phyloP scores from a whole-genome alignment of 768 basidiomycete species.

The Suillus hirtellus region DNA sequence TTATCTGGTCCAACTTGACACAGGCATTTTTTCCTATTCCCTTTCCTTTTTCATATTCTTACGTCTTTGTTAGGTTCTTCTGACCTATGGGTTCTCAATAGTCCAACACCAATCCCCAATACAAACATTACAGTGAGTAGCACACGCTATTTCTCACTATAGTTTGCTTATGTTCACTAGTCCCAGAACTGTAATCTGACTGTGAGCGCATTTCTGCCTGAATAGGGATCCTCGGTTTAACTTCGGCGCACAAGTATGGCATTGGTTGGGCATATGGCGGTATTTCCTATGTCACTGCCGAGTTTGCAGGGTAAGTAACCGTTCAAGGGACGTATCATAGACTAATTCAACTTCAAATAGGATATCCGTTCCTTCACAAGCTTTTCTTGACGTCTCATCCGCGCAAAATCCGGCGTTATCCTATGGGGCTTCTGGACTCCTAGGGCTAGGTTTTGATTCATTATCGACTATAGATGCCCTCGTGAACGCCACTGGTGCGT shows the following conservation, averaged over 20 bases:
- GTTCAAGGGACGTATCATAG: slow-evolving; percentile 3
- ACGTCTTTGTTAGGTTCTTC: slow-evolving; percentile 29
- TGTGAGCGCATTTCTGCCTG: slow-evolving; percentile 34
- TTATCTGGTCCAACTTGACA: slow-evolving; percentile 78
- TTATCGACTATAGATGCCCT: slow-evolving; percentile 70
- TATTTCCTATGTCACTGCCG: slow-evolving; percentile 59
- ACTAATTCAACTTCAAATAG: slow-evolving; percentile 35
- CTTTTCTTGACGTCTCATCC: slow-evolving; percentile 60
- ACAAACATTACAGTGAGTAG: slow-evolving; percentile 48
- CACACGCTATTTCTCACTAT: background rate
- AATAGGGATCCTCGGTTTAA: slow-evolving; percentile 8
- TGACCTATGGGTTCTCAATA: slow-evolving; percentile 72
- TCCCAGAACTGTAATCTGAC: slow-evolving; percentile 58
- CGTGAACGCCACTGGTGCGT: slow-evolving; percentile 56
- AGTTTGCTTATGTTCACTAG: slow-evolving; percentile 30
- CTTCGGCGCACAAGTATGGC: slow-evolving; percentile 55
- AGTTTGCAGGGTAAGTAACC: slow-evolving; percentile 66
- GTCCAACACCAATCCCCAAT: slow-evolving; percentile 48
- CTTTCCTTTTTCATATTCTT: too few species aligned
- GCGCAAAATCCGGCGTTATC: slow-evolving; percentile 74
- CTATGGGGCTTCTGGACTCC: slow-evolving; percentile 71
- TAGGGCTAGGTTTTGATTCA: slow-evolving; percentile 76
- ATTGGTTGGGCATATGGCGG: slow-evolving; percentile 76
- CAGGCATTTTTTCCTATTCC: slow-evolving; percentile 45
- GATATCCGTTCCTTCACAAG: slow-evolving; percentile 66